phyloP scores from a whole-genome alignment of 1,284 basidiomycete genomes.

The Fomitopsis betulina region DNA sequence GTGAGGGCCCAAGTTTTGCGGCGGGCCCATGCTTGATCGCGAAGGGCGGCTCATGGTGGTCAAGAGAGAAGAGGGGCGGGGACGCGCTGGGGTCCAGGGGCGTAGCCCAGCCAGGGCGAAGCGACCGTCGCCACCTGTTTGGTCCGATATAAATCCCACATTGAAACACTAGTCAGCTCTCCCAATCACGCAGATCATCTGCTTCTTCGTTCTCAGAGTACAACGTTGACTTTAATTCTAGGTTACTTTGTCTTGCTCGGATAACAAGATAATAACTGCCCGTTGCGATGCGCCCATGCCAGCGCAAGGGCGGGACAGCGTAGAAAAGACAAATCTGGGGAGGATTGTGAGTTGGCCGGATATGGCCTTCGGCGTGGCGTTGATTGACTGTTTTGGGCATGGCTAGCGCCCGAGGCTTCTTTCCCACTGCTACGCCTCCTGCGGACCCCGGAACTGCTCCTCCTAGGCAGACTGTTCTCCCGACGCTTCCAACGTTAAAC shows the following conservation, averaged over 20 bases:
- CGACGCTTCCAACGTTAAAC: background rate
- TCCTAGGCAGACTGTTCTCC: background rate
- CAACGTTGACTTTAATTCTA: background rate
- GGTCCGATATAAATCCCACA: slow-evolving; percentile 25
- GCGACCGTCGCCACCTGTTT: slow-evolving; percentile 27
- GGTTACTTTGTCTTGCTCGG: background rate
- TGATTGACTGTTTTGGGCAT: slow-evolving; percentile 26
- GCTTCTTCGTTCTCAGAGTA: slow-evolving; percentile 3
- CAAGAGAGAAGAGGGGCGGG: slow-evolving; percentile 14
- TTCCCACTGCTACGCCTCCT: slow-evolving; percentile 25
- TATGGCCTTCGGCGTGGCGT: slow-evolving; percentile 25
- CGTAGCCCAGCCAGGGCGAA: slow-evolving; percentile 22
- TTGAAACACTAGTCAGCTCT: slow-evolving; percentile 17
- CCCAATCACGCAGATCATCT: slow-evolving; percentile 11
- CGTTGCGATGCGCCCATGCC: slow-evolving; percentile 3
- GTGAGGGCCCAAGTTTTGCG: slow-evolving; percentile 15
- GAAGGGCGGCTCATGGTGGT: slow-evolving; percentile 27
- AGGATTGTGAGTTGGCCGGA: slow-evolving; percentile 11
- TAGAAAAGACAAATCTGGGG: slow-evolving; percentile 19
- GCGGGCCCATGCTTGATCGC: slow-evolving; percentile 24
- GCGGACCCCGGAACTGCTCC: slow-evolving; percentile 19
- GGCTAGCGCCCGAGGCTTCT: slow-evolving; percentile 26
- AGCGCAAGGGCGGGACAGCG: slow-evolving; percentile 17
- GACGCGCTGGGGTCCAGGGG: slow-evolving; percentile 15
- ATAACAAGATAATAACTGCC: background rate